Conservation (phyloP, 2,329 filamentous ascomycete species). For the Colletotrichum tropicale region DNA sequence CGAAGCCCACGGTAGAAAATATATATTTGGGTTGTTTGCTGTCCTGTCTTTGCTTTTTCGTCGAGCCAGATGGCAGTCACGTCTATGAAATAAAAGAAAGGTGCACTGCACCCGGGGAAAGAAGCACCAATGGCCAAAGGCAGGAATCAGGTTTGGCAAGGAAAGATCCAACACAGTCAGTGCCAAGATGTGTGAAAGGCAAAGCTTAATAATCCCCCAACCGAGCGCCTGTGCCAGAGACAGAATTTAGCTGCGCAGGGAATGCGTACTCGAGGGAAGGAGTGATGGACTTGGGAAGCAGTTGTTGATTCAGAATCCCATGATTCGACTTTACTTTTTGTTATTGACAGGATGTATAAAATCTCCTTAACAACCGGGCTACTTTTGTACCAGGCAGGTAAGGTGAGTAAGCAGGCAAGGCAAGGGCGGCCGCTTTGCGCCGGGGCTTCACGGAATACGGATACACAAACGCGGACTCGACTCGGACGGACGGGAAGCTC, state of each 20-base stretch:
- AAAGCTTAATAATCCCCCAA: background rate
- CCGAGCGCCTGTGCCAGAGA: background rate
- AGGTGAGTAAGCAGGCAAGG: background rate
- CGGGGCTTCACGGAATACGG: background rate
- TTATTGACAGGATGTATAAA: background rate
- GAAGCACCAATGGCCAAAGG: background rate
- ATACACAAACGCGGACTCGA: background rate
- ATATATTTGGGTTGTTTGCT: background rate
- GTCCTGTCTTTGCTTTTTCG: background rate
- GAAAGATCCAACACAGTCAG: background rate
- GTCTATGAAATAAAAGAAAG: background rate
- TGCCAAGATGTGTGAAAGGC: conserved; percentile 3
- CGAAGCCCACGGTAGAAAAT: background rate
- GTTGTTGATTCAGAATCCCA: background rate
- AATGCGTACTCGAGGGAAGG: no score
- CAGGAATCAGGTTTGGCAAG: background rate
- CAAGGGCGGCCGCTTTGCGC: background rate
- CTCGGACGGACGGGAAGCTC: background rate
- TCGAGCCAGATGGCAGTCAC: background rate
- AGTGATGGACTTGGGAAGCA: background rate
- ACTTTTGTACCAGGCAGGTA: background rate
- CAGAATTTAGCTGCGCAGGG: background rate
- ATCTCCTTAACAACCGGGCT: background rate
- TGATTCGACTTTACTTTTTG: background rate
- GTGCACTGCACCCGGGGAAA: background rate